Evolutionary conservation across 2,329 filamentous ascomycete species (phyloP).

Genomic region (Scedosporium minutisporum): DNA sequence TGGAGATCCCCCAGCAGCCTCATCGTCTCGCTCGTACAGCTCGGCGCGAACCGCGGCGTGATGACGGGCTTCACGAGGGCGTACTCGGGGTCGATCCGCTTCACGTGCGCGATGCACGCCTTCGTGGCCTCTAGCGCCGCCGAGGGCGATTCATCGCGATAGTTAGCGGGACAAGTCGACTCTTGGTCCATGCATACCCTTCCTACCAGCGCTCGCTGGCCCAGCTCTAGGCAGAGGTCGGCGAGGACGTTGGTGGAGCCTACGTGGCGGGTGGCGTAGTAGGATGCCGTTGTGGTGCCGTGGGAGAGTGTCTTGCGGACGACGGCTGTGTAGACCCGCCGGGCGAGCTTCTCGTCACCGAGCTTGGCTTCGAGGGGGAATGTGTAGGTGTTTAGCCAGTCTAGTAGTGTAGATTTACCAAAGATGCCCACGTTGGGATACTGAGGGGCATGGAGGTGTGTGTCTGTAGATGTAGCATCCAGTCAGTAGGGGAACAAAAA

Average conservation of each 20-base stretch:
- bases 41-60: constrained; percentile 61
- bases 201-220: constrained; percentile 85
- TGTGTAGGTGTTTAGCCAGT: constrained; percentile 91
- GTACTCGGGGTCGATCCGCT: constrained; percentile 52
- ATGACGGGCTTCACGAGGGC: constrained; percentile 68
- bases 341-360: constrained; percentile 50
- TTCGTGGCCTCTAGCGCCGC: constrained; percentile 46
- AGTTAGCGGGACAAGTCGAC: constrained; percentile 60
- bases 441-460: constrained; percentile 90
- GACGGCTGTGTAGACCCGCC: constrained; percentile 65
- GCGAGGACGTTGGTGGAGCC: constrained; percentile 84
- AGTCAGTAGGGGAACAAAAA: constrained; percentile 13
- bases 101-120: constrained; percentile 55
- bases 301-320: constrained; percentile 74
- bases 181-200: constrained; percentile 86
- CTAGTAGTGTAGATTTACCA: constrained; percentile 81
- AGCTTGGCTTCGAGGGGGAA: constrained; percentile 86
- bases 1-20: constrained; percentile 54
- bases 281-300: constrained; percentile 89
- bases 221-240: constrained; percentile 65
- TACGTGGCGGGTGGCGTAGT: constrained; percentile 86
- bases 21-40: constrained; percentile 53
- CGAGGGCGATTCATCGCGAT: constrained; percentile 61
- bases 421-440: constrained; percentile 93
- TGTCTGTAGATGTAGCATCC: constrained; percentile 48